Base-by-base conservation (phyloP, 1,284 basidiomycete species). In the Hypsizygus ulmarius region DNA sequence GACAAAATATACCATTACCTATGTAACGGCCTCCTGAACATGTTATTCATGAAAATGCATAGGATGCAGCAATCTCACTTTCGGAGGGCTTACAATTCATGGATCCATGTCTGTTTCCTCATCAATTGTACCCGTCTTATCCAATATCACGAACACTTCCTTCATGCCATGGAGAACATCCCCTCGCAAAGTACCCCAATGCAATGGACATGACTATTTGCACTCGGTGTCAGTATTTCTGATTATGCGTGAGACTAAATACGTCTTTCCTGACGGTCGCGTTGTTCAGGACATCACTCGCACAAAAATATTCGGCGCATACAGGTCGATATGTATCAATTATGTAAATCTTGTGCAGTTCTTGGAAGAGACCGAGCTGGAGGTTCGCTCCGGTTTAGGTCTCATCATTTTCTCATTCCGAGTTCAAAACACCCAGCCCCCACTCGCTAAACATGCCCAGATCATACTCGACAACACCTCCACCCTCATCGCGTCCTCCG, bases 261-360 rank as follows among this genome's bases (percentile, higher is more conserved):
- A 10, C 30, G 19, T 27, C n/a, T n/a, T 6, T 14, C 5, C 3
- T 34, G 15, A 32, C 12, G 19, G 6, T 15, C 18, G 18, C 16
- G 3, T 12, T 29, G n/a, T 52, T 3, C 37, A 68, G 66, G 53
- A 58, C 25, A 30, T 51, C 5, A 57, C 58, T 8, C 58, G 62
- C 8, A 62, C 59, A 30, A 63, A 58, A 16, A 60, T 66, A 18
- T 59, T 64, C 1, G 57, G 59, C 16, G 62, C 64, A 7, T 72
- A 70, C 42, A 63, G 65, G n/a, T 62, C 66, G 1, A 56, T 67
- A 25, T 67, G 66, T 46, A 63, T 64, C 6, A 66, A 64, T 49
- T 67, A 64, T 51, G 43, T 67, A 15, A 53, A 53, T n/a, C 54
- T 70, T 8, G 49, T 55, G 30, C 53, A 59, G 15, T 62, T 63